A percentile compares a stretch with the other conserved stretches of the same genome.
phyloP scores from a whole-genome alignment of 1,284 basidiomycete genomes.

The Tilletiopsis washingtonensis region DNA sequence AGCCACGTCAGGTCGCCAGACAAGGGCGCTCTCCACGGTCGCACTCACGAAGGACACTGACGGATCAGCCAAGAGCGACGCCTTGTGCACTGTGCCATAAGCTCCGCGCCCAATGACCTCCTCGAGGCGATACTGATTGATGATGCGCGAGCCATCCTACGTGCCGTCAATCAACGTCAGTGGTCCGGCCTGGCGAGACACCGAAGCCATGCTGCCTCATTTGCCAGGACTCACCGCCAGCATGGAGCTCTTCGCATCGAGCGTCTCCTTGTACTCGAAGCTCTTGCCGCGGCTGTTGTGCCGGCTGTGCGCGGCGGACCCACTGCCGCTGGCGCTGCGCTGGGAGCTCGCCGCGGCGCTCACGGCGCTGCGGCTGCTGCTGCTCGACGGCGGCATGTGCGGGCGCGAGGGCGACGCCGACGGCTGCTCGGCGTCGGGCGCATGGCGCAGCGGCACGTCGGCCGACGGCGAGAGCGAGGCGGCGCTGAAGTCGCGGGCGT shows the following conservation, averaged over 20 bases:
- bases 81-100: conserved; percentile 38
- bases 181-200: background rate
- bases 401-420: too few relatives aligned
- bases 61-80: conserved; percentile 21
- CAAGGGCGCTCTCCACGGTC: background rate
- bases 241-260: conserved; percentile 37
- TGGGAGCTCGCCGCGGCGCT: too few relatives aligned
- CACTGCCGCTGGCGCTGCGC: too few relatives aligned
- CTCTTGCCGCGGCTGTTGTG: background rate
- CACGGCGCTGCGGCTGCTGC: too few relatives aligned
- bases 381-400: too few relatives aligned
- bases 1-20: conserved; percentile 10
- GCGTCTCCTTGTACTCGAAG: conserved; percentile 26
- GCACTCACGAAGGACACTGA: conserved; percentile 8
- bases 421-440: too few relatives aligned
- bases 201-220: background rate
- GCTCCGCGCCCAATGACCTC: conserved; percentile 38
- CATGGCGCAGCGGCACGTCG: too few relatives aligned
- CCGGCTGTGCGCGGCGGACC: background rate
- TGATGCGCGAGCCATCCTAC: conserved; percentile 35
- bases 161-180: background rate
- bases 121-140: conserved; percentile 44
- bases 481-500: too few relatives aligned
- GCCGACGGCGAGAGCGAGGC: too few relatives aligned
- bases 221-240: conserved; percentile 11